Base-by-base conservation (phyloP, 345 rosid genomes). In the Gossypium stocksii region DNA sequence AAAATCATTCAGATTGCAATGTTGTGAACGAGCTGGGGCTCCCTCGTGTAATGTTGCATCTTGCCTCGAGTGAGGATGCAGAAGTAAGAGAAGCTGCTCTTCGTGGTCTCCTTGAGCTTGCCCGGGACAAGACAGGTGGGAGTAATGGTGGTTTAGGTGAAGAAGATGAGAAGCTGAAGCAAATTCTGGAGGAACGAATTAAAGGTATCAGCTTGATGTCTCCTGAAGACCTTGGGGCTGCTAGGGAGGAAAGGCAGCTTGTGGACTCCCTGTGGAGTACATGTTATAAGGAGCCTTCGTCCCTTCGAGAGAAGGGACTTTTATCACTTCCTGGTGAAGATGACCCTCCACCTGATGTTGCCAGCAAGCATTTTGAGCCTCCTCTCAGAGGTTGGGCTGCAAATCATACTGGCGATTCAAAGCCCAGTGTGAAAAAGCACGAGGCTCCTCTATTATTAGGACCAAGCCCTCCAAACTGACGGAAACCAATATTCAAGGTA, bases 1-100 rank as follows among this genome's bases (percentile, higher is more conserved):
- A 91, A 85, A 90, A 90, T 80, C 70, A 74, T 53, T 87, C 91
- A 17, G 97, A 94, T 79, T 87, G 91, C 77, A 84, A 69, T 66
- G 81, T 89, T 44, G 87, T 83, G 7, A 83, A 27, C 1, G 92
- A 92, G 75, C 86, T 92, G 27, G 97, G 93, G 58, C 92, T 94
- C 66, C 88, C 97, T 4, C 92, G 97, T 16, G 46, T 88, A 29
- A 85, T 94, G 92, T 15, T 94, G 80, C 97, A 90, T 77, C 93
- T 92, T 78, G 95, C 93, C 56, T 83, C 92, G 2, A 91, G 92
- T 61, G 89, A 89, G 51, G 95, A 92, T 29, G 77, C 84, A 1
- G 92, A 86, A 57, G 87, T 92, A 22, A 89, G 97, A 20, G 98
- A 94, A 84, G 95, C 92, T 57, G 89, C 98, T 43, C 88, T 94